Evolutionary conservation across 2,329 filamentous ascomycete genomes (phyloP), one percentile per base, ranked within the genome.

Genomic region (Sporothrix dimorphospora): DNA sequence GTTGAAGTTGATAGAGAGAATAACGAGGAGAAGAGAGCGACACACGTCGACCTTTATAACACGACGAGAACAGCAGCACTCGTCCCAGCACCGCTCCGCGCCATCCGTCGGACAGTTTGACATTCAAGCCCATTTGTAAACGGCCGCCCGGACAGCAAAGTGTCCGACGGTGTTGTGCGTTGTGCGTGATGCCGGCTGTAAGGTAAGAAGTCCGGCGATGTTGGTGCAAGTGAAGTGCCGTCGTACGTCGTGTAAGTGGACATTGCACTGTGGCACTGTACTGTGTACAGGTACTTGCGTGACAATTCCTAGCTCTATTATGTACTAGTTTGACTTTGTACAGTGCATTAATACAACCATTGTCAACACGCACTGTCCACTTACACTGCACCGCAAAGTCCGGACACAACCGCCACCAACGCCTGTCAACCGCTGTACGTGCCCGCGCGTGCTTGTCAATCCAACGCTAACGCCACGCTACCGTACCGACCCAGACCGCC

Each of bases 331-430:
- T 16, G 19, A 16, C 16, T 14, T 4, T 16, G 30, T 67, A 67
- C 63, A 34, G 63, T 67, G 63, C 45, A 21, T 67, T 34, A 34
- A 34, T 6, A 34, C 30, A 6, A 34, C 30, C 30, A n/a, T 2
- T 4, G 21, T 9, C 30, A 14, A 1, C 8, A 1, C 12, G n/a
- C 42, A 69, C 66, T 69, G 47, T 69, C 27, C 30, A 57, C 47
- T 42, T 55, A 38, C 47, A 55, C 49, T 21, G n/a, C 12, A n/a
- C 34, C 66, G 49, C 21, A 69, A 66, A 57, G 47, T 69, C 66
- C 66, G 66, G 66, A 57, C 16, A 8, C 4, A 45, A 45, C 42
- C 24, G 9, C 55, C 30, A 34, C 30, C 30, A 59, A 21, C n/a
- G 34, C 47, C 14, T 45, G 14, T 19, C 42, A 45, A 12, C 47